Evolutionary conservation across 1,284 basidiomycete species (phyloP).

Genomic region (Ustanciosporium gigantosporum): DNA sequence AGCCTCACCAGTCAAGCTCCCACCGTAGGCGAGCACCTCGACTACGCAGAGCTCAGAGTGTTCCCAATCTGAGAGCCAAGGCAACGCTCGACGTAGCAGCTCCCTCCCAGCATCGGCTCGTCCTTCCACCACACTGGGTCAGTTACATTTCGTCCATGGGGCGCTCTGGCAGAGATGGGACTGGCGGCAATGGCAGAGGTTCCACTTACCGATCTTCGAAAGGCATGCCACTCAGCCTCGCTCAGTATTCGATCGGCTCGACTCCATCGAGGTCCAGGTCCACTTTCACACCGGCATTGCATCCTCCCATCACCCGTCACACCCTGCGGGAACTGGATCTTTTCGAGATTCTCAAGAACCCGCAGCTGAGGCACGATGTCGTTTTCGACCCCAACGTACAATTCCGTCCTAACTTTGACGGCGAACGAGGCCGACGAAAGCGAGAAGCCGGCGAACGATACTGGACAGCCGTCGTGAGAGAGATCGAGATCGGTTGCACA

Average conservation of each 20-base stretch:
- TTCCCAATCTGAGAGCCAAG: slow-evolving; percentile 40
- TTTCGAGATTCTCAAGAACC: slow-evolving; percentile 80
- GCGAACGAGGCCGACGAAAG: slow-evolving; percentile 69
- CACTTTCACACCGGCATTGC: slow-evolving; percentile 66
- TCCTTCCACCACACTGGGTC: slow-evolving; percentile 31
- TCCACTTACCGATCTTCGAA: slow-evolving; percentile 5
- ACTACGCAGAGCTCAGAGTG: slow-evolving; percentile 30
- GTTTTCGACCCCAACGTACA: slow-evolving; percentile 69
- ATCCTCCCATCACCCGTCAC: slow-evolving; percentile 79
- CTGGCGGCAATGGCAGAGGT: background rate
- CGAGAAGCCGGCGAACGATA: slow-evolving; percentile 77
- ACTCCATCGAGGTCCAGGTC: slow-evolving; percentile 21
- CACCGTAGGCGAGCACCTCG: slow-evolving; percentile 12
- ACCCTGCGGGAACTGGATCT: slow-evolving; percentile 84
- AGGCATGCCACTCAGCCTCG: slow-evolving; percentile 8
- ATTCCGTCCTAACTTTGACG: slow-evolving; percentile 62
- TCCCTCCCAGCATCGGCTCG: slow-evolving; percentile 28
- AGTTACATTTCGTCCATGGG: slow-evolving; percentile 12
- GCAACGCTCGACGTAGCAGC: slow-evolving; percentile 24
- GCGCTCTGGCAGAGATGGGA: slow-evolving; percentile 12
- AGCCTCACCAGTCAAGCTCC: background rate
- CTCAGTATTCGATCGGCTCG: slow-evolving; percentile 4
- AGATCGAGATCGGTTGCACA: slow-evolving; percentile 79
- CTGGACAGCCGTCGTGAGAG: slow-evolving; percentile 78
- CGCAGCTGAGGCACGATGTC: slow-evolving; percentile 87